Evolutionary conservation across 495 filamentous ascomycete species (phyloP), one percentile per base, ranked within the genome.

Genomic region (Aeminium ludgeri): DNA sequence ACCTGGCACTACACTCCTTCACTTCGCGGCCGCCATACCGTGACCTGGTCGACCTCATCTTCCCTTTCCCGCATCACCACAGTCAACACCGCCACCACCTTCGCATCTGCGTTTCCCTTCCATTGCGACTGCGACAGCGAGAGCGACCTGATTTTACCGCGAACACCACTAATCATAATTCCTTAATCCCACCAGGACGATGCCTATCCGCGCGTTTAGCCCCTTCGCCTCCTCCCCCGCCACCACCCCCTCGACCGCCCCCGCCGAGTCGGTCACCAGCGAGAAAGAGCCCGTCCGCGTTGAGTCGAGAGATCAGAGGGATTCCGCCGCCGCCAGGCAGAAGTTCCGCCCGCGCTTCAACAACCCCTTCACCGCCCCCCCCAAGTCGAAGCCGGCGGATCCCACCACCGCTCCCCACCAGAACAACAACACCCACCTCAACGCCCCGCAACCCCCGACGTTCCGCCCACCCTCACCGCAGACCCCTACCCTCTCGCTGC

Each of bases 401-500:
- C 53, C 30, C 64, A 64, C 41, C 49, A 55, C 56, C 61, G n/a
- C n/a, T n/a, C 74, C 47, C 66, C 76, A 38, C 71, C 78, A 51
- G 32, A 33, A 25, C 35, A 38, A 11, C 8, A 33, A 7, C 36
- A 41, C 16, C 40, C 46, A 30, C 32, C 65, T 68, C 52, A 63
- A 65, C 40, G 58, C 65, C 28, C 62, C 68, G 50, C 70, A 80
- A 60, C 69, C 73, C 38, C 62, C 71, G 43, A 54, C 69, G 30
- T 60, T 68, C 50, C 63, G 67, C 46, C 65, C 66, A 41, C 63
- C 75, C 27, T 68, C 75, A 35, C 69, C 77, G 30, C 66, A 72
- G 38, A 78, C 82, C 49, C 78, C 73, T 40, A 73, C 76, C 30
- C 59, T 87, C 47, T 85, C 84, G 32, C 63, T 96, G 53, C 89